Evolutionary conservation across 345 rosid genomes (phyloP).

Genomic region (Linum usitatissimum): DNA sequence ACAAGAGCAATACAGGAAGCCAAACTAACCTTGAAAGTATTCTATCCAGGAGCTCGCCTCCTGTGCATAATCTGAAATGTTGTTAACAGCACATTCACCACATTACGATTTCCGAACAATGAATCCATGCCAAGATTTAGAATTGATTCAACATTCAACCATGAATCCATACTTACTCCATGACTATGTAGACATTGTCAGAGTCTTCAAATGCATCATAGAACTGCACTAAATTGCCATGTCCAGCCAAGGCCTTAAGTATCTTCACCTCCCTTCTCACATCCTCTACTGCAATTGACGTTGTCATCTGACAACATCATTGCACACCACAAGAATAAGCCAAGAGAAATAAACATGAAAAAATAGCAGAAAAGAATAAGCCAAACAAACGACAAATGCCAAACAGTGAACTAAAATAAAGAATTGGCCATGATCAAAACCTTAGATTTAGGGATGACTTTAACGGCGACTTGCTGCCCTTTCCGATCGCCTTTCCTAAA

Average conservation of each 20-base stretch:
- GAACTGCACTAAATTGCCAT: constrained; percentile 65
- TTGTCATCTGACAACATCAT: constrained; percentile 60
- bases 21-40: constrained; percentile 73
- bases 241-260: constrained; percentile 80
- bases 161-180: constrained; percentile 62
- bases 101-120: background rate
- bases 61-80: constrained; percentile 73
- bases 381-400: background rate
- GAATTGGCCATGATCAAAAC: constrained; percentile 19
- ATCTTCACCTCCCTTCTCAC: constrained; percentile 96
- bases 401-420: background rate
- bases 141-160: too few relatives aligned
- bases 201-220: constrained; percentile 84
- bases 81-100: constrained; percentile 8
- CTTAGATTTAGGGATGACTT: constrained; percentile 90
- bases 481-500: constrained; percentile 83
- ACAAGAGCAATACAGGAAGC: background rate
- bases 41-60: constrained; percentile 96
- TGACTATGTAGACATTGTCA: constrained; percentile 72
- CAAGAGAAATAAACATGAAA: background rate
- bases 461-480: constrained; percentile 83
- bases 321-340: too few relatives aligned
- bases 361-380: background rate
- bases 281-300: constrained; percentile 91
- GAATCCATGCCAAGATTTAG: too few relatives aligned